These are phyloP conservation scores for Beauveria rudraprayagi DNA, from an alignment of 2,329 filamentous ascomycete species.

Conservation along the genomic window DNA sequence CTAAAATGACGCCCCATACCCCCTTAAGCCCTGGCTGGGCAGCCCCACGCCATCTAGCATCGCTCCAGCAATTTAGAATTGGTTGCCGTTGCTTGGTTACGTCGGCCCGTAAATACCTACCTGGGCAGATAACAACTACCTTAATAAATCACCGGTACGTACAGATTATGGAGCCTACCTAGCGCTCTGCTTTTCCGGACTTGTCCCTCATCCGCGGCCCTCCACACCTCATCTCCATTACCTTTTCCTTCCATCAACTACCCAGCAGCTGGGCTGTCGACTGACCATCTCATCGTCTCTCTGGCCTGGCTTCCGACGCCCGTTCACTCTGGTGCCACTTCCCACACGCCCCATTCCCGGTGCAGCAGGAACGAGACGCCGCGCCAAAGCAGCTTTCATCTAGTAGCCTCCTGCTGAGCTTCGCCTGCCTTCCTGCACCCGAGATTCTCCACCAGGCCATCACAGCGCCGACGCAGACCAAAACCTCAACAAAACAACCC, in stretches of 20 bases:
- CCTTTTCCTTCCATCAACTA: not conserved
- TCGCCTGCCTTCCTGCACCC: slow-evolving; percentile 8
- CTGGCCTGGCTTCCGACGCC: not conserved
- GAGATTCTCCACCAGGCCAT: slow-evolving; percentile 4
- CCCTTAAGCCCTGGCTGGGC: too few relatives aligned
- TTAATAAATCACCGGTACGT: too few relatives aligned
- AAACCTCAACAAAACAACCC: slow-evolving; percentile 11
- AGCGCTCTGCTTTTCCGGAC: too few relatives aligned
- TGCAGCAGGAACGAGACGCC: slow-evolving; percentile 8
- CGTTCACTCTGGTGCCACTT: not conserved
- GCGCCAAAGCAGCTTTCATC: not conserved
- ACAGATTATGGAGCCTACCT: too few relatives aligned
- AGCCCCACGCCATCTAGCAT: too few relatives aligned
- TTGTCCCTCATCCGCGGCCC: not conserved
- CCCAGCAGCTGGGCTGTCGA: not conserved
- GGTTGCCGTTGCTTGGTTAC: too few relatives aligned
- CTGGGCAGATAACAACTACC: too few relatives aligned
- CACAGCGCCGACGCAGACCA: slow-evolving; percentile 1
- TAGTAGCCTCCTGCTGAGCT: not conserved
- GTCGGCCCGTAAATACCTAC: too few relatives aligned
- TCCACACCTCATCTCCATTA: not conserved
- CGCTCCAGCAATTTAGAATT: too few relatives aligned
- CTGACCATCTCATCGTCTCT: not conserved
- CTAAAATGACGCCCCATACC: too few relatives aligned
- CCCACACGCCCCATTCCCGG: not conserved